Evolutionary conservation across 2,329 filamentous ascomycete species (phyloP).

Genomic region (Aspergillus ustus): DNA sequence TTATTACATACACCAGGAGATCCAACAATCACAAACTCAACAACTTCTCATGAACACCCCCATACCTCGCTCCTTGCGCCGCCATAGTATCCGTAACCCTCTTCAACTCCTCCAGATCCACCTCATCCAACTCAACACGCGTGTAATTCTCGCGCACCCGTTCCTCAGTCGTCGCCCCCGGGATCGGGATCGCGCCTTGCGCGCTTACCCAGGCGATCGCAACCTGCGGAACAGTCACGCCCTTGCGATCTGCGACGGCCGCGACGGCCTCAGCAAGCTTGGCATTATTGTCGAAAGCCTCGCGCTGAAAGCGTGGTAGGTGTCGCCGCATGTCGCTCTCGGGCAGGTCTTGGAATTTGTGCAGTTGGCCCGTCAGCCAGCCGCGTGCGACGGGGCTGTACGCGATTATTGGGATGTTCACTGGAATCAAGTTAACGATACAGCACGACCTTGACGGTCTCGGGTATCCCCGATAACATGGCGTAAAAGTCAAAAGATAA

Average conservation of each 20-base stretch:
- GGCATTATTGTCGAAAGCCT: conserved; percentile 67
- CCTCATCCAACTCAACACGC: conserved; percentile 30
- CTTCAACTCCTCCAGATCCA: conserved; percentile 35
- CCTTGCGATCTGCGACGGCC: conserved; percentile 63
- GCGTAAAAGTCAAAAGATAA: background rate
- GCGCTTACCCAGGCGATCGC: conserved; percentile 67
- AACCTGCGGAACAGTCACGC: conserved; percentile 65
- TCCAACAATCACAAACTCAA: conserved; percentile 1
- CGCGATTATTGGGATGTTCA: conserved; percentile 70
- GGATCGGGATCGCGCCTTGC: conserved; percentile 47
- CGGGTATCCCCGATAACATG: no score
- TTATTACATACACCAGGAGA: no score
- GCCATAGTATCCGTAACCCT: conserved; percentile 1
- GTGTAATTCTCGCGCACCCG: conserved; percentile 37
- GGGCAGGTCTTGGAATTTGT: conserved; percentile 59
- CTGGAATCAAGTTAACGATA: background rate
- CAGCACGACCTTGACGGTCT: no score
- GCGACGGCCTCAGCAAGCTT: conserved; percentile 63
- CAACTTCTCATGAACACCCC: background rate
- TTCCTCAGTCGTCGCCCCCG: conserved; percentile 32
- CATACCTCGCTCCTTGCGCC: conserved; percentile 9
- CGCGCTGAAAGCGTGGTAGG: conserved; percentile 64
- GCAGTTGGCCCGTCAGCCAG: conserved; percentile 60
- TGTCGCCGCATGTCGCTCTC: conserved; percentile 49
- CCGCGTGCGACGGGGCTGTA: conserved; percentile 72